Evolutionary conservation across 2,329 filamentous ascomycete species (phyloP), one percentile per base, ranked within the genome.

Genomic region (Raffaelea albimanens): DNA sequence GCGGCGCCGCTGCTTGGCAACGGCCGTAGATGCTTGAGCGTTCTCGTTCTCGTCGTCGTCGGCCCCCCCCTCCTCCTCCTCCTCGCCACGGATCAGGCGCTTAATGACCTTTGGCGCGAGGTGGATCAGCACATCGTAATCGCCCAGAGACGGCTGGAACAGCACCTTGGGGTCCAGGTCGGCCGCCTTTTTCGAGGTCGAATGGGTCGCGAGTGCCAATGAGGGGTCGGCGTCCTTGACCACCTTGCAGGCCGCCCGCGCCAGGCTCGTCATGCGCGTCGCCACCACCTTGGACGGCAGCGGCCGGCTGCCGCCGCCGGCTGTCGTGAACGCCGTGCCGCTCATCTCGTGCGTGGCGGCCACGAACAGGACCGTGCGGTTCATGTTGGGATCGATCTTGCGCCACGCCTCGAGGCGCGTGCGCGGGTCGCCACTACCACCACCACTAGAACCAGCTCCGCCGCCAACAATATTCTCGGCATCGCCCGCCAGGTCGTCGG

Each of bases 71-170:
- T 29, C 25, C 7, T 7, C 7, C 25, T 60, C 56, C 45, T 64
- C 62, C 34, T 62, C 60, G 43, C 68, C 56, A 40, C 65, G 60
- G 56, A 65, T 49, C 23, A 71, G 58, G 53, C 60, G 52, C 58
- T 69, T 69, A 40, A 76, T 61, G 44, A 68, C 68, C 54, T 76
- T 80, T 29, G 72, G 55, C 16, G 78, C 76, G 19, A 97, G 69
- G 58, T 83, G 78, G 47, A 98, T 70, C n/a, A 91, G 68, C 53
- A 97, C 83, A 61, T 97, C 88, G 63, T 90, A 98, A 54, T 95
- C 89, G 10, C 66, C 64, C 5, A 87, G 70, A 0, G 83, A 78
- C 3, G 84, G 73, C n/a, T 76, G 70, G 66, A 97, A 97, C 9
- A 97, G 72, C 1, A 68, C 63, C 29, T 70, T 67, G 2, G 75